Conservation (phyloP, 768 basidiomycete genomes). For the Suillus luteus region DNA sequence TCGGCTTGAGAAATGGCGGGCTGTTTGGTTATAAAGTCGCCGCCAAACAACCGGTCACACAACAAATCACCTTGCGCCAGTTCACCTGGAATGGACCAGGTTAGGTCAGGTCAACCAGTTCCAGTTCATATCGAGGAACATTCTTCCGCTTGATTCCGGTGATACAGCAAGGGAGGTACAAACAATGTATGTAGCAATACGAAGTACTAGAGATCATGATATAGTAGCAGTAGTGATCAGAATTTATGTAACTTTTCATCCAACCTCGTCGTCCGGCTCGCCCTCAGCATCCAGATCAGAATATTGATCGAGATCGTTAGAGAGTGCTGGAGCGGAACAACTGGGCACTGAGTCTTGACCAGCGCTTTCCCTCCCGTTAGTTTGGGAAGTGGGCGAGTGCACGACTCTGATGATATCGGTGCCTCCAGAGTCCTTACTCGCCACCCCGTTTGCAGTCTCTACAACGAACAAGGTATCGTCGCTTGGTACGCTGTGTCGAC, state of each 20-base stretch:
- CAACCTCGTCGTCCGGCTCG: slow-evolving; percentile 48
- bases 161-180: slow-evolving; percentile 15
- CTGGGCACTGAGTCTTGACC: slow-evolving; percentile 3
- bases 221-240: slow-evolving; percentile 17
- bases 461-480: slow-evolving; percentile 55
- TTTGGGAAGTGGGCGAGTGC: slow-evolving; percentile 22
- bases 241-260: slow-evolving; percentile 40
- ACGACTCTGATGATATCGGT: slow-evolving; percentile 6
- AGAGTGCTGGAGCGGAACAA: slow-evolving; percentile 22
- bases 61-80: slow-evolving; percentile 18
- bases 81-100: slow-evolving; percentile 18
- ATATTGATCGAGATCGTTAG: slow-evolving; percentile 28
- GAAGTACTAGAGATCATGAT: slow-evolving; percentile 26
- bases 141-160: neutral
- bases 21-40: slow-evolving; percentile 18
- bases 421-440: slow-evolving; percentile 29
- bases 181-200: slow-evolving; percentile 17
- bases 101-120: neutral
- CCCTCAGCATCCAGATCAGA: slow-evolving; percentile 44
- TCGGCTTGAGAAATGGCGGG: slow-evolving; percentile 28
- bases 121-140: slow-evolving; percentile 1
- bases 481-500: slow-evolving; percentile 56
- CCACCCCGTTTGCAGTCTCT: slow-evolving; percentile 31
- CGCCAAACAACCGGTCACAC: slow-evolving; percentile 25
- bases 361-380: slow-evolving; percentile 17